phyloP scores from a whole-genome alignment of 2,329 filamentous ascomycete species.

The Diaporthe aspalathi region DNA sequence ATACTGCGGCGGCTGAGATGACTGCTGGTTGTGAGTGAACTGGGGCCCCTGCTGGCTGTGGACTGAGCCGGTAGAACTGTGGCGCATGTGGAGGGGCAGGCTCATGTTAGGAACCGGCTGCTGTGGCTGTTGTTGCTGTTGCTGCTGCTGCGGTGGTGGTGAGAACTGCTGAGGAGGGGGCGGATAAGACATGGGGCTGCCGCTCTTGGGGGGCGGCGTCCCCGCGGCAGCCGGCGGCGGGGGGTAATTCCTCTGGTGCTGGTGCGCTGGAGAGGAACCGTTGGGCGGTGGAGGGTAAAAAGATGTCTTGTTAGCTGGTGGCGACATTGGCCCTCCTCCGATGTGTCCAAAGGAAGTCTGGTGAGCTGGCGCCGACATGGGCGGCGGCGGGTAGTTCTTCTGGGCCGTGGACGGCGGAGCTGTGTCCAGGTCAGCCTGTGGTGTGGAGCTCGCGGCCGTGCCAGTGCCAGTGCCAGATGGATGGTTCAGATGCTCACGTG shows the following conservation, averaged over 20 bases:
- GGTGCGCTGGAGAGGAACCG: conserved; percentile 41
- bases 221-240: conserved; percentile 49
- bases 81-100: conserved; percentile 52
- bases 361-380: conserved; percentile 51
- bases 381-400: conserved; percentile 51
- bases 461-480: too few species aligned
- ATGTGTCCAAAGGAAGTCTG: conserved; percentile 48
- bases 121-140: conserved; percentile 43
- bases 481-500: conserved; percentile 40
- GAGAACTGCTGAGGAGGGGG: conserved; percentile 45
- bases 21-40: conserved; percentile 38
- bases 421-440: conserved; percentile 37
- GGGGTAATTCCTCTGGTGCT: conserved; percentile 51
- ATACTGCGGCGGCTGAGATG: conserved; percentile 48
- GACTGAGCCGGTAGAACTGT: conserved; percentile 44
- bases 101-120: conserved; percentile 46
- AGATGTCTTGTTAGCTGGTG: conserved; percentile 51
- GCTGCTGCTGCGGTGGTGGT: conserved; percentile 43
- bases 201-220: conserved; percentile 46
- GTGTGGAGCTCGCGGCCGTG: neutral
- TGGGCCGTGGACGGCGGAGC: conserved; percentile 43
- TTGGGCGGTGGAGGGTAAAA: conserved; percentile 50
- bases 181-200: conserved; percentile 47
- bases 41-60: conserved; percentile 36
- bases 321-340: conserved; percentile 47